Base-by-base conservation (phyloP, 225 moss, liverwort and hornwort genomes). In the Neckera pumila region DNA sequence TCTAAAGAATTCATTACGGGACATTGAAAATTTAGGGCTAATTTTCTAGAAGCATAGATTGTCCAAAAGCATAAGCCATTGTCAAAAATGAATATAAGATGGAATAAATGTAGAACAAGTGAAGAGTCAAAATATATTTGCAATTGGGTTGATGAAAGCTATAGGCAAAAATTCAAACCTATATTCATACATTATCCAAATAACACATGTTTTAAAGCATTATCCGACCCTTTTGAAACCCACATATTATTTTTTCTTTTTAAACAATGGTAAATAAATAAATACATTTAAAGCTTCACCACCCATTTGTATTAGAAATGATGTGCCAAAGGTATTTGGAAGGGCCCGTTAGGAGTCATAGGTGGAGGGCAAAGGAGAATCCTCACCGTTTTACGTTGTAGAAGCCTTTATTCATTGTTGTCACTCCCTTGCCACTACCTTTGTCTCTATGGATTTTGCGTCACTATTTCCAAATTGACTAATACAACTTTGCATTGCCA, bases 311-410 rank as follows among this genome's bases (percentile, higher is more conserved):
- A 2, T 67, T 5, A 18, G 10, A 66, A n/a, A 21, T 7, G 21
- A 36, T 11, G 3, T 2, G 0, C n/a, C 0, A n/a, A 0, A 21
- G 12, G n/a, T 4, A 2, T 12, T 67, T 21, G 2, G 21, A 1
- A 65, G 36, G 65, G 36, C 6, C 19, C 6, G 36, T 65, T 10
- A 65, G 3, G 34, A 34, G 1, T 65, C 10, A 65, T 3, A 5
- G 2, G 9, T 33, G 5, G 9, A 64, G 13, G 64, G 5, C 0
- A 1, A 1, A 21, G 6, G n/a, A 67, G 4, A 12, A 67, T 67
- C 66, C 1, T n/a, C 11, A n/a, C 6, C 4, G 3, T 21, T 6
- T 0, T 1, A 2, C 3, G 0, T 6, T 67, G 3, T 67, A 67
- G 12, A n/a, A 8, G 8, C 12, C 8, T 1, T 40, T 8, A 40